A percentile compares a stretch with the other conserved stretches of the same genome.
phyloP scores from a whole-genome alignment of 202 grass and related monocot species.

The Musa balbisiana region DNA sequence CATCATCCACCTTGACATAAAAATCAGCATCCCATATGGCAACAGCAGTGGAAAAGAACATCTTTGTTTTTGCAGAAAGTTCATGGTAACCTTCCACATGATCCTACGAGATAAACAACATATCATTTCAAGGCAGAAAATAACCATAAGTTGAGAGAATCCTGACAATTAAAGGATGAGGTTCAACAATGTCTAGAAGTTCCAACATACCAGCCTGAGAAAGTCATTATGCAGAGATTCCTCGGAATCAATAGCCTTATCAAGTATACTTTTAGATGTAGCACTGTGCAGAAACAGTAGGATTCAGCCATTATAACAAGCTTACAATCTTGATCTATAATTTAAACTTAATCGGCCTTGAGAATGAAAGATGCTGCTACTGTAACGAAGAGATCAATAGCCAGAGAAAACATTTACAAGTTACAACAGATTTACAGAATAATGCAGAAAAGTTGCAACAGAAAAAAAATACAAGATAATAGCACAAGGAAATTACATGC shows the following conservation, averaged over 20 bases:
- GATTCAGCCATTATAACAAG: not conserved
- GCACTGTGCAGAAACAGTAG: constrained; percentile 3
- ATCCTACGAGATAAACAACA: not conserved
- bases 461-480: not conserved
- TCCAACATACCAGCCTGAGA: constrained; percentile 10
- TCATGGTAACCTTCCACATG: constrained; percentile 20
- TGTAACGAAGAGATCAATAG: not conserved
- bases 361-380: not conserved
- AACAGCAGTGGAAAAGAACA: constrained; percentile 18
- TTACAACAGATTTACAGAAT: not conserved
- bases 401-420: not conserved
- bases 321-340: not conserved
- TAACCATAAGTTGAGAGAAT: not conserved
- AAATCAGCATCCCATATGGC: constrained; percentile 16
- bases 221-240: constrained; percentile 13
- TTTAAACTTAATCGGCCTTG: not conserved
- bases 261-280: constrained; percentile 12
- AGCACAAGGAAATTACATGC: not conserved
- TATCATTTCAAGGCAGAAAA: not conserved
- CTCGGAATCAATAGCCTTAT: constrained; percentile 17
- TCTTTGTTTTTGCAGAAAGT: constrained; percentile 22
- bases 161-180: not conserved
- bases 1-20: constrained; percentile 22
- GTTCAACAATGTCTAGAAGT: not conserved
- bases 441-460: not conserved